Percentiles rank a stretch among this genome's conserved stretches.
Conservation (phyloP, 176 grass and related monocot genomes). For the Oryza longistaminata region DNA sequence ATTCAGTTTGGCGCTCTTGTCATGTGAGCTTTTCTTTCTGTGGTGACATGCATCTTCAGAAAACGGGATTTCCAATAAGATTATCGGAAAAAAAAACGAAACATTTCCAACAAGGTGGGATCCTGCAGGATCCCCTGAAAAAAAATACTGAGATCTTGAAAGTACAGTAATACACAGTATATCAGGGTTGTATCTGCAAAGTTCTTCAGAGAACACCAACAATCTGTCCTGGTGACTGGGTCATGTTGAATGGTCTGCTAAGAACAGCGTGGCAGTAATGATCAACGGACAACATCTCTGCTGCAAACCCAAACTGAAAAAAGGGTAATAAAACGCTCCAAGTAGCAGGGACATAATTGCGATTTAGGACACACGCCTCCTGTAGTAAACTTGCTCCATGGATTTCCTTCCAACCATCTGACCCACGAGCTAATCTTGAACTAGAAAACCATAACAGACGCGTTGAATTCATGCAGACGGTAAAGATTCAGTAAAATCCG, state of each 20-base stretch:
- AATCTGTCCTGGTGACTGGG: slow-evolving; percentile 30
- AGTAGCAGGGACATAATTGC: not conserved
- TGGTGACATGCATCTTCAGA: too few species aligned
- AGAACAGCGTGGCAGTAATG: not conserved
- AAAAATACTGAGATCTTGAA: not conserved
- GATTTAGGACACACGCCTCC: not conserved
- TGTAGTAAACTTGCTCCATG: not conserved
- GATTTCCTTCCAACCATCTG: not conserved
- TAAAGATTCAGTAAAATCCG: not conserved
- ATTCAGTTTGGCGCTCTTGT: too few species aligned
- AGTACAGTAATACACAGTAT: not conserved
- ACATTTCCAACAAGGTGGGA: too few species aligned
- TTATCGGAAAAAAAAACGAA: too few species aligned
- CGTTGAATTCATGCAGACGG: not conserved
- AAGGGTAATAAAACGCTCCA: not conserved
- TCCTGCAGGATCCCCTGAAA: too few species aligned
- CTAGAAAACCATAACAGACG: not conserved
- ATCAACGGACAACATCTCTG: not conserved
- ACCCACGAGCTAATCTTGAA: not conserved
- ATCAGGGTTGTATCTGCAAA: slow-evolving; percentile 10
- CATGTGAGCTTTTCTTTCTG: too few species aligned
- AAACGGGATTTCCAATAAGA: too few species aligned
- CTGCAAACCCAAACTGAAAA: not conserved
- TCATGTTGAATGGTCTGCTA: slow-evolving; percentile 11
- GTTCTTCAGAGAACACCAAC: not conserved